phyloP scores from a whole-genome alignment of 2,329 filamentous ascomycete genomes.

The Colletotrichum caudatum region DNA sequence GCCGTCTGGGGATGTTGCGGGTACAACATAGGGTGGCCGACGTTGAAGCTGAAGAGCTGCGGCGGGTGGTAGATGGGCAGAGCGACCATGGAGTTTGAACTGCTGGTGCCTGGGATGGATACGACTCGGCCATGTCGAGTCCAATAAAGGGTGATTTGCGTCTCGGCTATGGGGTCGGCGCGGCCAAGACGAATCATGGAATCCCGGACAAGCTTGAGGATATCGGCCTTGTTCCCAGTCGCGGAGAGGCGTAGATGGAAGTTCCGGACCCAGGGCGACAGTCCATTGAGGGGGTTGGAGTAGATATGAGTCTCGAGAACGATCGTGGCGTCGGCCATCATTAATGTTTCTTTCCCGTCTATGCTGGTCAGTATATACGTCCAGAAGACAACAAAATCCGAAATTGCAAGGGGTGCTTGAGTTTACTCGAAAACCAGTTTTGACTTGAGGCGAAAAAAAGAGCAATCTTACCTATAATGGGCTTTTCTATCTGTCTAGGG shows the following conservation, averaged over 20 bases:
- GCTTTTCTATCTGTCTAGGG: not conserved
- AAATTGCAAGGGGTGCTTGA: no score
- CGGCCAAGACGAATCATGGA: slow-evolving; percentile 21
- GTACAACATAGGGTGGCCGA: not conserved
- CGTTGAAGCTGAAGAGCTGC: slow-evolving; percentile 7
- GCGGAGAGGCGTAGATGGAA: slow-evolving; percentile 29
- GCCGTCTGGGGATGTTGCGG: not conserved
- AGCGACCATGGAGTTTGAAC: not conserved
- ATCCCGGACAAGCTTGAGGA: slow-evolving; percentile 25
- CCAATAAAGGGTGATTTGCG: slow-evolving; percentile 33
- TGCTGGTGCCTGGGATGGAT: slow-evolving; percentile 14
- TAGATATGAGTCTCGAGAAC: slow-evolving; percentile 33
- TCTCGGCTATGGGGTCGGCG: slow-evolving; percentile 30
- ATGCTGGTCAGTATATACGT: not conserved
- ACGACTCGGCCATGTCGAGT: slow-evolving; percentile 24
- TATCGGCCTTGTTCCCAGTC: slow-evolving; percentile 20
- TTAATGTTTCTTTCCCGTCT: not conserved
- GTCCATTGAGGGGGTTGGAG: not conserved
- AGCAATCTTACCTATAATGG: not conserved
- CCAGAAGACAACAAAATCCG: accelerated
- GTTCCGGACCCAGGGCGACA: slow-evolving; percentile 10
- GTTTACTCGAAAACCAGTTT: not conserved
- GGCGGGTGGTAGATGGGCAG: slow-evolving; percentile 16
- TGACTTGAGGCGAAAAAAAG: not conserved
- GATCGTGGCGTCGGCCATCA: slow-evolving; percentile 15